Conservation (phyloP, 2,329 filamentous ascomycete species). For the Diaporthe ampelina region DNA sequence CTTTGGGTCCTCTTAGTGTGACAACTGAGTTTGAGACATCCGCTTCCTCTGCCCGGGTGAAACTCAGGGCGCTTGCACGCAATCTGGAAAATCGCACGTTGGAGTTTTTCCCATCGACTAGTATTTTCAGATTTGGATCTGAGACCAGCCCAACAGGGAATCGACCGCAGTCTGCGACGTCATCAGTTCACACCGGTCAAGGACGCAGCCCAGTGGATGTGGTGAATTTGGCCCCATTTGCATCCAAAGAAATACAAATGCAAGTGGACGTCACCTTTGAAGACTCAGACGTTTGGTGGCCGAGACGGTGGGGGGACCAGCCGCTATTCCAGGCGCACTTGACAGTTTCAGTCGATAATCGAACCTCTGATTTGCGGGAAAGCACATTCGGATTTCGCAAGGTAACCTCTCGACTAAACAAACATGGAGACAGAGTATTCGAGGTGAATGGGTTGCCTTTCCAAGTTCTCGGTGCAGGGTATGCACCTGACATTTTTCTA, state of each 20-base stretch:
- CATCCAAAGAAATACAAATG: constrained; percentile 37
- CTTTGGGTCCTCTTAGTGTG: constrained; percentile 60
- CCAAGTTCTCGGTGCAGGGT: constrained; percentile 72
- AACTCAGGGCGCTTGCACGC: constrained; percentile 54
- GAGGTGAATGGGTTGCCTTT: constrained; percentile 69
- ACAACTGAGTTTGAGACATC: constrained; percentile 55
- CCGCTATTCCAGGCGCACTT: constrained; percentile 51
- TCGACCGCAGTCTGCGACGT: background rate
- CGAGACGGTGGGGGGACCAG: constrained; percentile 68
- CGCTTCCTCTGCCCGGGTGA: constrained; percentile 35
- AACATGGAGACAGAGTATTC: constrained; percentile 68
- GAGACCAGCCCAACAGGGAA: background rate
- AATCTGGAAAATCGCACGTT: constrained; percentile 58
- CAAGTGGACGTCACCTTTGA: background rate
- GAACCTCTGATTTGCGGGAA: constrained; percentile 51
- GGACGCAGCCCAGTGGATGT: background rate
- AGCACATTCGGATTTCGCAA: constrained; percentile 66
- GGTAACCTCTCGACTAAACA: constrained; percentile 66
- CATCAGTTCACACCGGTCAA: background rate
- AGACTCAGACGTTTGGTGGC: constrained; percentile 70
- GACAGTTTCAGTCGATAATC: constrained; percentile 45
- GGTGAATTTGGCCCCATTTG: constrained; percentile 55
- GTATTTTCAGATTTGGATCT: background rate
- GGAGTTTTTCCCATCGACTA: constrained; percentile 49
- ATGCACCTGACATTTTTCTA: constrained; percentile 72